Evolutionary conservation across 495 filamentous ascomycete genomes (phyloP).

Genomic region (Aspergillus bertholletiae): DNA sequence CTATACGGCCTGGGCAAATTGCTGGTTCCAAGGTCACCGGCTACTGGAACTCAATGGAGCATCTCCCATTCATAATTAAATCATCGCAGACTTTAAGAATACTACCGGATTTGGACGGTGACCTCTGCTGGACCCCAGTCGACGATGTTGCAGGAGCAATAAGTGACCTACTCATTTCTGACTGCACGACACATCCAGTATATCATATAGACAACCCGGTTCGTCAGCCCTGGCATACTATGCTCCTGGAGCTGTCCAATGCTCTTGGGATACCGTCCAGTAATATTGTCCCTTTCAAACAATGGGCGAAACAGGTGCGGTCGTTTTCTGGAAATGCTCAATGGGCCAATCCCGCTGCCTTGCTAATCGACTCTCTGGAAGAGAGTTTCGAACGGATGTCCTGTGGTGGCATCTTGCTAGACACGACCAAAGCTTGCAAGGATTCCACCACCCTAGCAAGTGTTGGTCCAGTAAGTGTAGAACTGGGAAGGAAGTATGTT

Average conservation of each 20-base stretch:
- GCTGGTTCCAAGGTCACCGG: conserved; percentile 45
- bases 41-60: conserved; percentile 51
- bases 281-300: conserved; percentile 39
- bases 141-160: conserved; percentile 40
- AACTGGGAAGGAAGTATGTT: conserved; percentile 2
- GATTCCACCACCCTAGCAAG: neutral
- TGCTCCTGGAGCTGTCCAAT: conserved; percentile 37
- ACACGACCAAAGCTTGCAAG: neutral
- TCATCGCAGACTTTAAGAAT: conserved; percentile 43
- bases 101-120: conserved; percentile 41
- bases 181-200: conserved; percentile 28
- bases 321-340: too few relatives aligned
- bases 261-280: conserved; percentile 32
- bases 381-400: conserved; percentile 34
- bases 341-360: conserved; percentile 50
- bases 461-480: conserved; percentile 1
- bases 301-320: conserved; percentile 47
- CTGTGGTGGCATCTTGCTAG: conserved; percentile 1
- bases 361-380: conserved; percentile 48
- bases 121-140: conserved; percentile 48
- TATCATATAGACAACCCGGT: conserved; percentile 58
- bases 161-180: conserved; percentile 30
- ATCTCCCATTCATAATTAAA: conserved; percentile 49
- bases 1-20: conserved; percentile 47
- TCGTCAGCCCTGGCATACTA: conserved; percentile 44